phyloP scores from a whole-genome alignment of 805 yeast genomes.

The Teunomyces kruisii region DNA sequence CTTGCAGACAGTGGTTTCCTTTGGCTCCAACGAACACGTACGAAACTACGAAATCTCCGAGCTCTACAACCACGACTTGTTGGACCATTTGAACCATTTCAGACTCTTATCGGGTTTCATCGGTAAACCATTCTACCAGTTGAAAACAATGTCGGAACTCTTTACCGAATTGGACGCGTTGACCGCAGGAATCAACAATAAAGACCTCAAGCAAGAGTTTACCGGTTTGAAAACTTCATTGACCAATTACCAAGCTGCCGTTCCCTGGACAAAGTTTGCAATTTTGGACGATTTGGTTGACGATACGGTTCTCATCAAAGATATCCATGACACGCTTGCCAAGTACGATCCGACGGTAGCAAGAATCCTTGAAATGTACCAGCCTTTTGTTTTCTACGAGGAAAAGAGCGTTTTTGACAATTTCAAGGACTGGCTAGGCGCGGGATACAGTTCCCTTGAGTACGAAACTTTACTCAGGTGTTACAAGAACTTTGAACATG shows the following conservation, averaged over 20 bases:
- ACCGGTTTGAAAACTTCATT: background rate
- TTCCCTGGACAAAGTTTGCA: slow-evolving; percentile 2
- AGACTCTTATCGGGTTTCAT: slow-evolving; percentile 7
- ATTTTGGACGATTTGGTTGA: background rate
- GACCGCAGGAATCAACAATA: background rate
- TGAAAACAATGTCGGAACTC: slow-evolving; percentile 10
- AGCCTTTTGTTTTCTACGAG: background rate
- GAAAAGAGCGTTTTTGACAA: background rate
- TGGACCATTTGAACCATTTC: slow-evolving; percentile 16
- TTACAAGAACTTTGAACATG: slow-evolving; percentile 2
- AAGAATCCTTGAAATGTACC: background rate
- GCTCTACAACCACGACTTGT: slow-evolving; percentile 14
- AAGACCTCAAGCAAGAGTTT: background rate
- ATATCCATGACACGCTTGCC: background rate
- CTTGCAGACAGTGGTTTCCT: background rate
- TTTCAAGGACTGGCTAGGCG: background rate
- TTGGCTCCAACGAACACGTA: slow-evolving; percentile 9
- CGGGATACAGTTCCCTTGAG: background rate
- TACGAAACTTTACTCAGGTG: background rate
- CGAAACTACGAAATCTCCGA: slow-evolving; percentile 22
- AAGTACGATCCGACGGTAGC: background rate
- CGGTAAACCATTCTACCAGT: slow-evolving; percentile 8
- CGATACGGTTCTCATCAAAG: background rate
- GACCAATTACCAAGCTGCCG: background rate
- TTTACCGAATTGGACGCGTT: slow-evolving; percentile 11